Conservation (phyloP, 23 red algal genomes). For the Gracilaria domingensis region DNA sequence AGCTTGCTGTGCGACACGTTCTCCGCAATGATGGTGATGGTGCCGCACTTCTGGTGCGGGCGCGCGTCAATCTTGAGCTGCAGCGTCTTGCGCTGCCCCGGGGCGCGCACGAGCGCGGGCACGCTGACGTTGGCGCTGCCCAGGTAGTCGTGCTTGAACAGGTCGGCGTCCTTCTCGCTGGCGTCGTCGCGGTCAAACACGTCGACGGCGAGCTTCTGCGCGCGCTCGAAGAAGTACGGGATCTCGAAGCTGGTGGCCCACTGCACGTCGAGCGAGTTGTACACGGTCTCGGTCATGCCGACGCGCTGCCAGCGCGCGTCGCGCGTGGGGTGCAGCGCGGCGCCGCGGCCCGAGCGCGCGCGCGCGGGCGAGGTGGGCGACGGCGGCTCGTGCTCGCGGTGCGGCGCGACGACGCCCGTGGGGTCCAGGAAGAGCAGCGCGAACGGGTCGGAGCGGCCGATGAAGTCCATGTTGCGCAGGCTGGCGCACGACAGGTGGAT, state of each 20-base stretch:
- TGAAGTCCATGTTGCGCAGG: constrained; percentile 76
- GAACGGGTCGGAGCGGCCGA: constrained; percentile 75
- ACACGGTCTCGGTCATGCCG: constrained; percentile 66
- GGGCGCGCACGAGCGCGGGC: constrained; percentile 59
- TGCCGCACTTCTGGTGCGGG: constrained; percentile 38
- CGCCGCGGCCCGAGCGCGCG: not conserved
- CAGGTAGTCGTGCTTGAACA: constrained; percentile 64
- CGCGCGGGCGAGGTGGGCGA: not conserved
- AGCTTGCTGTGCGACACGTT: constrained; percentile 67
- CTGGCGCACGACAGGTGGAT: constrained; percentile 55
- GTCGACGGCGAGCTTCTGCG: constrained; percentile 66
- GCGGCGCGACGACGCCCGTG: constrained; percentile 13
- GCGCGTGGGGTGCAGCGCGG: constrained; percentile 11
- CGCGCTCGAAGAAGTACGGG: constrained; percentile 77
- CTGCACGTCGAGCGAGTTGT: constrained; percentile 49
- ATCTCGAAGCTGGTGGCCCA: constrained; percentile 76
- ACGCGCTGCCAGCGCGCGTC: constrained; percentile 52
- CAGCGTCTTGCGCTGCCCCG: constrained; percentile 38
- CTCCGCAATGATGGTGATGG: constrained; percentile 55
- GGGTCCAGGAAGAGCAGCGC: constrained; percentile 61
- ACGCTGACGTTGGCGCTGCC: constrained; percentile 45
- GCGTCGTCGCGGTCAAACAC: constrained; percentile 75
- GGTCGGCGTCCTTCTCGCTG: constrained; percentile 53
- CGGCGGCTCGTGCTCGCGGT: not conserved
- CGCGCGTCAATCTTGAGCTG: not conserved